phyloP scores from a whole-genome alignment of 441 rosid genomes.

The Rhodomyrtus psidioides region DNA sequence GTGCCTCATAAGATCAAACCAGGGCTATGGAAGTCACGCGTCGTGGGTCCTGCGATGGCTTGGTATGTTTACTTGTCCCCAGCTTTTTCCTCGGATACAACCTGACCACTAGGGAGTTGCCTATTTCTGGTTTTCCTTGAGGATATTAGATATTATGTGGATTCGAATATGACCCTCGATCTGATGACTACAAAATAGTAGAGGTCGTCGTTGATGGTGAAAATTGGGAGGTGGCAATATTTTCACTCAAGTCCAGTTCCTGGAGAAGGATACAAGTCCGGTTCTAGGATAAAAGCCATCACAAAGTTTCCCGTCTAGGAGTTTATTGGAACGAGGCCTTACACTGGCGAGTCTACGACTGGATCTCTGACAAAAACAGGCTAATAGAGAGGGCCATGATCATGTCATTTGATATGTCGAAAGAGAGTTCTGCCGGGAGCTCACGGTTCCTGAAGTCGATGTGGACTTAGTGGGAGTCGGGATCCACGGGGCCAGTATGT shows the following conservation, averaged over 20 bases:
- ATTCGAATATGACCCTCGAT: not conserved
- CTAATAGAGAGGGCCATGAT: not conserved
- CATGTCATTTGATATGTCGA: not conserved
- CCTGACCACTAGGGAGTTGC: too few species aligned
- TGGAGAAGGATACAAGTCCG: not conserved
- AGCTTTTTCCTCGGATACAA: not conserved
- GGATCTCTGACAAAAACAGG: not conserved
- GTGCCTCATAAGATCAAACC: not conserved
- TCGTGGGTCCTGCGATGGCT: not conserved
- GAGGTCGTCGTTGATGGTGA: not conserved
- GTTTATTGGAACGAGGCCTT: not conserved
- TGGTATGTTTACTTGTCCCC: not conserved
- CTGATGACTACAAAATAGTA: not conserved
- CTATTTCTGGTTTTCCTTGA: too few species aligned
- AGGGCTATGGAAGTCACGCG: not conserved
- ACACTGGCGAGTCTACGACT: not conserved
- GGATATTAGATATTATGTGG: not conserved
- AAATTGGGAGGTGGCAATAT: not conserved
- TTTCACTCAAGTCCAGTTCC: not conserved
- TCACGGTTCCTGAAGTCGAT: not conserved
- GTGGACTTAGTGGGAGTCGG: not conserved
- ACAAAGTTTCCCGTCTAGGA: fast-evolving
- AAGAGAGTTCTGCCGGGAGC: not conserved
- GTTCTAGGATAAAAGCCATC: not conserved
- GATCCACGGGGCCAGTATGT: not conserved